Evolutionary conservation across 1,139 yeast genomes (phyloP).

Genomic region (Pichia norvegensis): DNA sequence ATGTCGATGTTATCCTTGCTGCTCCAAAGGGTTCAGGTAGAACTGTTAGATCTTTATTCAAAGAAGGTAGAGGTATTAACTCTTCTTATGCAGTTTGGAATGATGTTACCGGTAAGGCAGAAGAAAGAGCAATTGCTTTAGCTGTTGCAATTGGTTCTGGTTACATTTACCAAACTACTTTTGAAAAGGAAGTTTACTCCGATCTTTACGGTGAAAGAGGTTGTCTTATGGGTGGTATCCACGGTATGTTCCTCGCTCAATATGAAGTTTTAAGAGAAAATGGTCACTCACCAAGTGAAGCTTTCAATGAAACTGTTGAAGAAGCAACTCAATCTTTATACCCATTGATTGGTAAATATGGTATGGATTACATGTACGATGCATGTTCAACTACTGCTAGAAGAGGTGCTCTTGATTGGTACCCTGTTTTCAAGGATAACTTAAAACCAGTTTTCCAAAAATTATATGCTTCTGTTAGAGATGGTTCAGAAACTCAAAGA

Average conservation of each 20-base stretch:
- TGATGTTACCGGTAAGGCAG: constrained; percentile 98
- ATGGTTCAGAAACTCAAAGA: constrained; percentile 96
- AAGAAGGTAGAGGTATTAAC: constrained; percentile 99
- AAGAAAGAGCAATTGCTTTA: constrained; percentile 96
- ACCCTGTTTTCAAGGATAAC: constrained; percentile 97
- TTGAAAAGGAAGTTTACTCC: constrained; percentile 98
- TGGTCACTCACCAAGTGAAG: constrained; percentile 99
- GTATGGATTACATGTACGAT: constrained; percentile 99
- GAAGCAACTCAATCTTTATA: constrained; percentile 99
- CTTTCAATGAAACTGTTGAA: constrained; percentile 99
- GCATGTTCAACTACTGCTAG: constrained; percentile 99
- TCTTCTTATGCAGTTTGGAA: constrained; percentile 99
- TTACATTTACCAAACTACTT: constrained; percentile 98
- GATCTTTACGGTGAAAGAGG: constrained; percentile 99
- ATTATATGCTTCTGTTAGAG: constrained; percentile 88
- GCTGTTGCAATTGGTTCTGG: constrained; percentile 99
- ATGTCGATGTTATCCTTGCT: constrained; percentile 94
- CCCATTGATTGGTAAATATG: constrained; percentile 98
- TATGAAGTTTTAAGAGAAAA: constrained; percentile 99
- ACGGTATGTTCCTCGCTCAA: constrained; percentile 99
- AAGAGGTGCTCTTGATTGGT: constrained; percentile 99
- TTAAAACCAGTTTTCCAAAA: constrained; percentile 97
- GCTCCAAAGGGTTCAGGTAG: constrained; percentile 99
- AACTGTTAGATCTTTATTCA: constrained; percentile 97
- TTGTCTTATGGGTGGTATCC: constrained; percentile 99